Conservation (phyloP, 1,284 basidiomycete genomes). For the Microbotryum lychnidis-dioicae region DNA sequence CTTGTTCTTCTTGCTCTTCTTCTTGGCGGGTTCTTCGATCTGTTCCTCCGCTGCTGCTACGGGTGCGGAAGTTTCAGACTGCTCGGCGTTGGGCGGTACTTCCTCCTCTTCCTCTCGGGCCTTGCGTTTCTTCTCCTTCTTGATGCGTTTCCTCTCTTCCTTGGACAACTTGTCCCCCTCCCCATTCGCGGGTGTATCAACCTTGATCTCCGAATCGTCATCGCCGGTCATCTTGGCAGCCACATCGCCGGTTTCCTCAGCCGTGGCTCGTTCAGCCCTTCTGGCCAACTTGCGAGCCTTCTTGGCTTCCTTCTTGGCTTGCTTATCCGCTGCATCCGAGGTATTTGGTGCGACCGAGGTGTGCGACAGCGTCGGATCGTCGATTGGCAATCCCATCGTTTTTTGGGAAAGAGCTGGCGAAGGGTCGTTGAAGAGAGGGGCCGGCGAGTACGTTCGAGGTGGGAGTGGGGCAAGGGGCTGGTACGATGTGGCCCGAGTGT, state of each 20-base stretch:
- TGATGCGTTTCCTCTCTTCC: constrained; percentile 32
- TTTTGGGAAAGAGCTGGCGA: constrained; percentile 12
- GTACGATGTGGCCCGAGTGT: no score
- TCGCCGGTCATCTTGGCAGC: constrained; percentile 4
- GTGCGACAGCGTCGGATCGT: constrained; percentile 10
- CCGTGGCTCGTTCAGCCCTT: constrained; percentile 9
- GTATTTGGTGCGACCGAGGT: not conserved
- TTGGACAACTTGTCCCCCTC: constrained; percentile 8
- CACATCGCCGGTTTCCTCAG: constrained; percentile 1
- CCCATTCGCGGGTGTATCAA: constrained; percentile 55
- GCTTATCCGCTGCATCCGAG: constrained; percentile 3
- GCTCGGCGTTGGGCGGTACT: constrained; percentile 7
- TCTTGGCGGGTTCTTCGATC: constrained; percentile 27
- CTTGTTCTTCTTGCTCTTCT: constrained; percentile 39
- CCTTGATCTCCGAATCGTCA: constrained; percentile 58
- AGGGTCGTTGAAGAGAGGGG: not conserved
- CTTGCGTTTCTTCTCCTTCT: constrained; percentile 33
- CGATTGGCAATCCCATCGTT: constrained; percentile 6
- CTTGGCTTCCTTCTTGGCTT: constrained; percentile 27
- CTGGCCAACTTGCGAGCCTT: constrained; percentile 18
- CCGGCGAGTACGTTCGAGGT: not conserved
- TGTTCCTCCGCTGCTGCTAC: constrained; percentile 33
- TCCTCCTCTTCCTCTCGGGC: constrained; percentile 17
- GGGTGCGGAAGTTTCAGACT: constrained; percentile 23
- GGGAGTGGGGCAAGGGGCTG: not conserved